These are phyloP conservation scores for Lactarius trivialis DNA, from an alignment of 768 basidiomycete genomes.

Conservation along the genomic window DNA sequence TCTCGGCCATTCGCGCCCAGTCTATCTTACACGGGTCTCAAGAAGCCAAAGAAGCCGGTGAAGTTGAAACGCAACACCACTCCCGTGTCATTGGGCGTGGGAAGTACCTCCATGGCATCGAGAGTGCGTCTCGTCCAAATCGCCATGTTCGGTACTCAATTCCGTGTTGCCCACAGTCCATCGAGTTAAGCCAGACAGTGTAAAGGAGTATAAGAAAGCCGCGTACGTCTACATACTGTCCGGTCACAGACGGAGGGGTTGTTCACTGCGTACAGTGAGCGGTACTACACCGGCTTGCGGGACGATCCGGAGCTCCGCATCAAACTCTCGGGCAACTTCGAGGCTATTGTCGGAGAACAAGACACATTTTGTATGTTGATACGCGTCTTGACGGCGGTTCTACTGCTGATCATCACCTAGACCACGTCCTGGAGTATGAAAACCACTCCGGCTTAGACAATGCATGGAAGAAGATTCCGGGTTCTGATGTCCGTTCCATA, in stretches of 20 bases:
- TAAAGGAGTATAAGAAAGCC: conserved; percentile 80
- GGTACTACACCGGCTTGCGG: conserved; percentile 77
- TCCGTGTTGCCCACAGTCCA: conserved; percentile 51
- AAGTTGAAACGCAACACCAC: conserved; percentile 71
- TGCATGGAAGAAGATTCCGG: conserved; percentile 53
- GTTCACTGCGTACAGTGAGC: conserved; percentile 46
- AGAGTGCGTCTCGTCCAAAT: conserved; percentile 46
- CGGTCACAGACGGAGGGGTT: conserved; percentile 3
- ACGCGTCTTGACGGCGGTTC: neutral
- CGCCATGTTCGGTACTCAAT: conserved; percentile 2
- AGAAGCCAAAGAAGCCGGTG: conserved; percentile 79
- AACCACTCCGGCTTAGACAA: conserved; percentile 87
- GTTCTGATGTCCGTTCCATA: conserved; percentile 50
- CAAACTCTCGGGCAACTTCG: conserved; percentile 92
- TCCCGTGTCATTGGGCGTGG: conserved; percentile 85
- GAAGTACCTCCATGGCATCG: conserved; percentile 89
- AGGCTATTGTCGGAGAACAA: conserved; percentile 82
- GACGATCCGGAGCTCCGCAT: conserved; percentile 67
- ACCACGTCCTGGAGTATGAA: conserved; percentile 87
- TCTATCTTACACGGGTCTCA: conserved; percentile 89
- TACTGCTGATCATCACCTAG: conserved; percentile 26
- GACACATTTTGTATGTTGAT: conserved; percentile 65
- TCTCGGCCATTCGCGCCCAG: conserved; percentile 37
- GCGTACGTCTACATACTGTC: conserved; percentile 48
- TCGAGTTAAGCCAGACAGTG: conserved; percentile 72